Evolutionary conservation across 306 rosid genomes (phyloP).

Genomic region (Morella rubra): DNA sequence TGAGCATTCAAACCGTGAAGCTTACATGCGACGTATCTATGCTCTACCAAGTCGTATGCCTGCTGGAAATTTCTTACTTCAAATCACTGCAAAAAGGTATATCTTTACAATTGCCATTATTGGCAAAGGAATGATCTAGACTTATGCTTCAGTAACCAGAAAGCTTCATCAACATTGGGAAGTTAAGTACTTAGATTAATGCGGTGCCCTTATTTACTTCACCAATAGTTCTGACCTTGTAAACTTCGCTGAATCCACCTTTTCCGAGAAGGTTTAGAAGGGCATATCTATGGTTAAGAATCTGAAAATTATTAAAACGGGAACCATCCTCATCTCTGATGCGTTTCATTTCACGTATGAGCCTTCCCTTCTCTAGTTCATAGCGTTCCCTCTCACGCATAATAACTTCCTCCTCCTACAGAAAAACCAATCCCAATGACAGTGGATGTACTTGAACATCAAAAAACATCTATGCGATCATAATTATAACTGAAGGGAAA

Average conservation of each 20-base stretch:
- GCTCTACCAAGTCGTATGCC: conserved; percentile 99
- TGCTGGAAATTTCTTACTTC: conserved; percentile 99
- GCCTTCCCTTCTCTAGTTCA: conserved; percentile 91
- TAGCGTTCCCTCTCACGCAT: conserved; percentile 93
- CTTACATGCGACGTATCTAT: conserved; percentile 98
- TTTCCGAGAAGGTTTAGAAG: conserved; percentile 98
- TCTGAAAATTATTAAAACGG: conserved; percentile 97
- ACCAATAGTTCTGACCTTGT: conserved; percentile 72
- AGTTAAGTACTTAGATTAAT: not conserved
- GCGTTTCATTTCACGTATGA: conserved; percentile 99
- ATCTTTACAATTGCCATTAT: conserved; percentile 75
- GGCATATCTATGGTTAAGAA: conserved; percentile 83
- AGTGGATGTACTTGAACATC: not conserved
- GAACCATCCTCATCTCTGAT: conserved; percentile 99
- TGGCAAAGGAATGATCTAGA: conserved; percentile 60
- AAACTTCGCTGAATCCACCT: conserved; percentile 99
- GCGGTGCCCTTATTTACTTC: conserved; percentile 21
- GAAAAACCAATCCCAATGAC: conserved; percentile 19
- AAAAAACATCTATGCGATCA: not conserved
- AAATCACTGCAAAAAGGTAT: conserved; percentile 94
- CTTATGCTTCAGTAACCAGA: conserved; percentile 29
- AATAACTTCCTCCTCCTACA: conserved; percentile 84
- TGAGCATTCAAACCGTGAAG: conserved; percentile 98
- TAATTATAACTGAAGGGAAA: conserved; percentile 8
- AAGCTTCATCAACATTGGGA: conserved; percentile 12